Evolutionary conservation across 1,284 basidiomycete genomes (phyloP).

Genomic region (Cryptococcus sp.): DNA sequence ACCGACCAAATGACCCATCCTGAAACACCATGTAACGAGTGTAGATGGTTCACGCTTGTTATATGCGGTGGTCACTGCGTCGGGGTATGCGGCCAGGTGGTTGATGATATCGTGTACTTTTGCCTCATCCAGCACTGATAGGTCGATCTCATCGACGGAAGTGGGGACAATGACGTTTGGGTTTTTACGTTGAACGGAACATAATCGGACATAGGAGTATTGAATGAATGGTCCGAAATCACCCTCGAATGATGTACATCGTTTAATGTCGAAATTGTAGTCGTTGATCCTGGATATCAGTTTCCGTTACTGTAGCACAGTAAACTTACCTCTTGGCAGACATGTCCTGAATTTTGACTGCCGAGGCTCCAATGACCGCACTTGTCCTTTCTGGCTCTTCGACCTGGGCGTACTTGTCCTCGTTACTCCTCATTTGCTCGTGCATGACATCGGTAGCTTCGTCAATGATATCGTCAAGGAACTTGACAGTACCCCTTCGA

Average conservation of each 20-base stretch:
- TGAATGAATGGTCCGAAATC: conserved; percentile 93
- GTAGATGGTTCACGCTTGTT: conserved; percentile 85
- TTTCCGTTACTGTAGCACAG: background rate
- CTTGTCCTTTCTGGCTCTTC: conserved; percentile 81
- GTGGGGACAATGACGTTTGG: conserved; percentile 72
- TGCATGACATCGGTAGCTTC: conserved; percentile 91
- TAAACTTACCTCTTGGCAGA: conserved; percentile 73
- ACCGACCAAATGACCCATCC: conserved; percentile 47
- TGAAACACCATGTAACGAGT: conserved; percentile 60
- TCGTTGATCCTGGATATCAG: conserved; percentile 72
- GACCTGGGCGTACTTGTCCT: conserved; percentile 84
- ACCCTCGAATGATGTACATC: conserved; percentile 94
- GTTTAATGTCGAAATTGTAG: conserved; percentile 91
- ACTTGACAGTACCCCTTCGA: conserved; percentile 91
- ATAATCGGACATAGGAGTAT: conserved; percentile 93
- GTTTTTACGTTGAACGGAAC: conserved; percentile 90
- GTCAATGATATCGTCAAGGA: conserved; percentile 90
- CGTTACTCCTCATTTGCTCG: conserved; percentile 93
- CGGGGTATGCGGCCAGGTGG: conserved; percentile 83
- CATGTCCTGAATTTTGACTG: conserved; percentile 99
- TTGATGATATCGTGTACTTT: conserved; percentile 85
- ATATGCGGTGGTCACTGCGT: conserved; percentile 78
- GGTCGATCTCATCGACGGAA: conserved; percentile 62
- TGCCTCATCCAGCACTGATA: conserved; percentile 61
- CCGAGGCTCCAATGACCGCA: conserved; percentile 87